Evolutionary conservation across 768 basidiomycete genomes (phyloP).

Genomic region (Leccinum barrowsii): DNA sequence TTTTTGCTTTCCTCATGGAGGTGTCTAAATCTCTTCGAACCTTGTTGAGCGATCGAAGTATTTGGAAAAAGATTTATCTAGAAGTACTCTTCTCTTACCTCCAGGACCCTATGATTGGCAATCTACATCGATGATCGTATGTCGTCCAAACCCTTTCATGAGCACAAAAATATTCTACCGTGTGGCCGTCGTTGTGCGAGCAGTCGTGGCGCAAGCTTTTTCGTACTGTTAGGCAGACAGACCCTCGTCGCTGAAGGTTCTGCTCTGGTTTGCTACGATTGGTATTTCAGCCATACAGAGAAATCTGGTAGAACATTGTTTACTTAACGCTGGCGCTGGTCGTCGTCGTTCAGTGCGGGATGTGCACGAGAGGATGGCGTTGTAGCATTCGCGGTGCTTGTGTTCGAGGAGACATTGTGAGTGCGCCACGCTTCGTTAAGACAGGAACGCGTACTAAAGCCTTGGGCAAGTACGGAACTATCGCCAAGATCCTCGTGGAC

Average conservation of each 20-base stretch:
- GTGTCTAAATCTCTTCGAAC: background rate
- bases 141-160: conserved; percentile 4
- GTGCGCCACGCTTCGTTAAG: background rate
- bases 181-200: conserved; percentile 9
- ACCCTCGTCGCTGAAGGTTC: conserved; percentile 9
- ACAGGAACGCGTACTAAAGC: background rate
- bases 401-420: conserved; percentile 2
- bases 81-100: background rate
- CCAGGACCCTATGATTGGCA: conserved; percentile 14
- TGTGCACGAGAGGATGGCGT: background rate
- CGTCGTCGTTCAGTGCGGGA: background rate
- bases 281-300: background rate
- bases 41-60: conserved; percentile 2
- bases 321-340: background rate
- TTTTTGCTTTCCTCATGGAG: background rate
- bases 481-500: conserved; percentile 2
- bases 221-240: conserved; percentile 8
- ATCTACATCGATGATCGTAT: background rate
- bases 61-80: conserved; percentile 4
- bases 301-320: background rate
- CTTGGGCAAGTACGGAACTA: background rate
- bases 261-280: conserved; percentile 10
- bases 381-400: conserved; percentile 7
- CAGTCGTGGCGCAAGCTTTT: background rate
- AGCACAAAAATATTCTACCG: background rate